These are phyloP conservation scores for Neurospora sp. DNA, from an alignment of 495 filamentous ascomycete species.

Conservation along the genomic window DNA sequence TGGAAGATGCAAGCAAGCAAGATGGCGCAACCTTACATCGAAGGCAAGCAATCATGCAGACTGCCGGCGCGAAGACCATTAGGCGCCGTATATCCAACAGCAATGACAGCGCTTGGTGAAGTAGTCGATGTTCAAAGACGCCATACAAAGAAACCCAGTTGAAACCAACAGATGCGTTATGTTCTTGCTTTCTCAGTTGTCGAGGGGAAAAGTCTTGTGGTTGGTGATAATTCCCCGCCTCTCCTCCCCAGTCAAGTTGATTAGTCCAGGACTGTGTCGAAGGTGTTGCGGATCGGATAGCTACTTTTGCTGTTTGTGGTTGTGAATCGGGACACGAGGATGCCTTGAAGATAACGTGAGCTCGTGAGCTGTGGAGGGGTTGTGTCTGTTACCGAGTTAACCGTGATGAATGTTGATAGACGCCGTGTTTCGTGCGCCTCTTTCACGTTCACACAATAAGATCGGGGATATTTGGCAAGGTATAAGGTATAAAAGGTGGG, in stretches of 20 bases:
- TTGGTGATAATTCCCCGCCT: not conserved
- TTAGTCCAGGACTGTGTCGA: not conserved
- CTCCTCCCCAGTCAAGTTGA: not conserved
- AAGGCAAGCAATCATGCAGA: slow-evolving; percentile 1
- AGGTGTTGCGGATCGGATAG: not conserved
- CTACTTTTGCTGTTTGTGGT: not conserved
- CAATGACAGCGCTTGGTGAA: not conserved
- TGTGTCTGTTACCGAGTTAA: not conserved
- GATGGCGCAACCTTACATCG: slow-evolving; percentile 3
- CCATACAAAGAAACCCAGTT: not conserved
- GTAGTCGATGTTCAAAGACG: not conserved
- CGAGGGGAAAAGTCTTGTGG: not conserved
- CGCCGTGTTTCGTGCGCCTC: not conserved
- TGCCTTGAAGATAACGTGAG: not conserved
- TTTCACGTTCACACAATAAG: not conserved
- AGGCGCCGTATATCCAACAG: slow-evolving; percentile 1
- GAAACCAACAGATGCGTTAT: not conserved
- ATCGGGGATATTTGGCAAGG: not conserved
- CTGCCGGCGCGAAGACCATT: slow-evolving; percentile 3
- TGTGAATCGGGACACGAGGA: not conserved
- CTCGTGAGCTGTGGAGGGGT: not conserved
- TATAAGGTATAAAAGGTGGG: not conserved
- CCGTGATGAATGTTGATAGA: not conserved
- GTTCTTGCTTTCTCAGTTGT: not conserved
- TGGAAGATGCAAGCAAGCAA: slow-evolving; percentile 1